These are phyloP conservation scores for Lyophyllum decastes DNA, from an alignment of 768 basidiomycete species.

Conservation along the genomic window DNA sequence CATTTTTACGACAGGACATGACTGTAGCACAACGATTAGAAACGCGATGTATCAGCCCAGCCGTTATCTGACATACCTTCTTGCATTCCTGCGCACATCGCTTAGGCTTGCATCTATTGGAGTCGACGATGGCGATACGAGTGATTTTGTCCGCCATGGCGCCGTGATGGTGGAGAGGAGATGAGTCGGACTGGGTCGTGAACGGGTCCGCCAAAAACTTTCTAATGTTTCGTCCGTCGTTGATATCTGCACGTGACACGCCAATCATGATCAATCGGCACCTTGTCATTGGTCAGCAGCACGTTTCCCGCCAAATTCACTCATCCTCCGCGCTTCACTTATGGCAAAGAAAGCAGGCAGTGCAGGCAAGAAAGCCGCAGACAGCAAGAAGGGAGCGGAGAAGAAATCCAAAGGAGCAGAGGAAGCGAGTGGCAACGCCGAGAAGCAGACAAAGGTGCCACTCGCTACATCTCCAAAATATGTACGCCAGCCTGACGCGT, in stretches of 20 bases:
- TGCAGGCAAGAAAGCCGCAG: slow-evolving; percentile 30
- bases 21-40: slow-evolving; percentile 18
- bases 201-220: slow-evolving; percentile 20
- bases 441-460: slow-evolving; percentile 42
- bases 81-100: slow-evolving; percentile 98
- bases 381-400: slow-evolving; percentile 37
- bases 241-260: slow-evolving; percentile 18
- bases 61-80: slow-evolving; percentile 55
- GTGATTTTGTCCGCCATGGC: slow-evolving; percentile 94
- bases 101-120: slow-evolving; percentile 95
- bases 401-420: slow-evolving; percentile 48
- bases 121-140: slow-evolving; percentile 92
- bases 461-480: background rate
- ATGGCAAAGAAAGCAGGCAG: slow-evolving; percentile 40
- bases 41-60: slow-evolving; percentile 3
- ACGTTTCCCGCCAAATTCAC: background rate
- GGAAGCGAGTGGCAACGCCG: slow-evolving; percentile 33
- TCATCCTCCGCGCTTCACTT: background rate
- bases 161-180: slow-evolving; percentile 13
- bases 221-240: slow-evolving; percentile 2
- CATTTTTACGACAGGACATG: slow-evolving; percentile 29
- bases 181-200: slow-evolving; percentile 12
- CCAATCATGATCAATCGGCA: slow-evolving; percentile 15
- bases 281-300: slow-evolving; percentile 9
- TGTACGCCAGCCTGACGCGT: background rate